Evolutionary conservation across 306 rosid species (phyloP).

Genomic region (Hippophae gyantsensis): DNA sequence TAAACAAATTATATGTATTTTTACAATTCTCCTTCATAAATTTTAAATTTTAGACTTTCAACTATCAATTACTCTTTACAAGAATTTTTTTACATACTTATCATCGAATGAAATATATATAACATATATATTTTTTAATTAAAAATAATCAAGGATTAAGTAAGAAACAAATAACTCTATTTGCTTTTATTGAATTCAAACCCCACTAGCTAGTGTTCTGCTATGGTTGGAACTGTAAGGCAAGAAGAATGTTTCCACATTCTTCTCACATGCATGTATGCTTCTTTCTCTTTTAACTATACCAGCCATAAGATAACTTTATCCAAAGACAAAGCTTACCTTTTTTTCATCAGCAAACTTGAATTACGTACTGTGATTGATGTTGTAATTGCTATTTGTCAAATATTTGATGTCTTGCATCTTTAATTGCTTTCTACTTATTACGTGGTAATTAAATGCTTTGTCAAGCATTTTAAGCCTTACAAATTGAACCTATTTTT

Average conservation of each 20-base stretch:
- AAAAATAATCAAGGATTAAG: too few species aligned
- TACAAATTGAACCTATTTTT: slow-evolving; percentile 9
- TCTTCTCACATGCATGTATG: slow-evolving; percentile 34
- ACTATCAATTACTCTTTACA: too few species aligned
- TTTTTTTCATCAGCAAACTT: slow-evolving; percentile 5
- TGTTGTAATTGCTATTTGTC: not conserved
- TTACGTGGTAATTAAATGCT: too few species aligned
- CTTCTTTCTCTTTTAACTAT: slow-evolving; percentile 26
- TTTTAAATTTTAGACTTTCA: too few species aligned
- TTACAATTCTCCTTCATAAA: too few species aligned
- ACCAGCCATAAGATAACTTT: slow-evolving; percentile 4
- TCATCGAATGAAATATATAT: too few species aligned
- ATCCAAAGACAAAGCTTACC: slow-evolving; percentile 8
- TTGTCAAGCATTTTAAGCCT: slow-evolving; percentile 1
- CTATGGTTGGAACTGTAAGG: slow-evolving; percentile 28
- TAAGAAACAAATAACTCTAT: too few species aligned
- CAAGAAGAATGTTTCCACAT: slow-evolving; percentile 11
- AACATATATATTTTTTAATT: too few species aligned
- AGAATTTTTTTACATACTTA: too few species aligned
- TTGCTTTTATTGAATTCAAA: too few species aligned
- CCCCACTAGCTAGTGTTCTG: slow-evolving; percentile 9
- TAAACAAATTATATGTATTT: too few species aligned
- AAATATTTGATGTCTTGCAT: not conserved
- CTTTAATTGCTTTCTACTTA: too few species aligned
- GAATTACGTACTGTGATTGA: not conserved